These are phyloP conservation scores for Trypanosoma grayi DNA, from an alignment of 208 protist species.

Conservation along the genomic window DNA sequence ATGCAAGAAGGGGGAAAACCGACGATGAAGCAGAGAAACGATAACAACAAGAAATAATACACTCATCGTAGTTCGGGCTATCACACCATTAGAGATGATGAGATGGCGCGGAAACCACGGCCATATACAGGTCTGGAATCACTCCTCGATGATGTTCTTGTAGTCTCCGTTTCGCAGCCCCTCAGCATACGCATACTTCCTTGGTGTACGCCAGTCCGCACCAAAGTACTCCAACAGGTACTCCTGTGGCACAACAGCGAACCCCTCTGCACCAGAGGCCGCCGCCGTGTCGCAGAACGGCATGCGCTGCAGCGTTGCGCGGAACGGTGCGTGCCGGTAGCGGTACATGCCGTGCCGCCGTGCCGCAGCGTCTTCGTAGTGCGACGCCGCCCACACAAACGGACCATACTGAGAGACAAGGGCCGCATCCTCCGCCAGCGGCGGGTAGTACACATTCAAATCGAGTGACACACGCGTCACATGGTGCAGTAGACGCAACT, in stretches of 20 bases:
- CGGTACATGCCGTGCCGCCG: conserved; percentile 83
- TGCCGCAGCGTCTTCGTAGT: conserved; percentile 56
- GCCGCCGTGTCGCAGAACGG: conserved; percentile 43
- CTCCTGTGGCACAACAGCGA: conserved; percentile 49
- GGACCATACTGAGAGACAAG: conserved; percentile 30
- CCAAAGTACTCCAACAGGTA: conserved; percentile 89
- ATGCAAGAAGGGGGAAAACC: too few relatives aligned
- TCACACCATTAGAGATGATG: too few relatives aligned
- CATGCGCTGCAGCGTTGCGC: conserved; percentile 19
- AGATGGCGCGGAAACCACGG: too few relatives aligned
- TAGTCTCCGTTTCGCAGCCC: conserved; percentile 63
- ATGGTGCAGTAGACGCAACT: conserved; percentile 74
- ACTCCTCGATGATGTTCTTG: conserved; percentile 84
- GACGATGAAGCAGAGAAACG: too few relatives aligned
- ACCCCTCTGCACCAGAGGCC: conserved; percentile 9
- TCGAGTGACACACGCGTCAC: conserved; percentile 64
- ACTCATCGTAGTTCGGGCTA: too few relatives aligned
- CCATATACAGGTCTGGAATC: too few relatives aligned
- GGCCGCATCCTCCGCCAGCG: conserved; percentile 34
- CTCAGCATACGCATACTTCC: conserved; percentile 71
- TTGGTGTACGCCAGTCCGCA: conserved; percentile 65
- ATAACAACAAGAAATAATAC: too few relatives aligned
- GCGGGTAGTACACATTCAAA: conserved; percentile 84
- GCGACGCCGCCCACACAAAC: conserved; percentile 81
- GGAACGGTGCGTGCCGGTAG: conserved; percentile 65